phyloP scores from a whole-genome alignment of 2,329 filamentous ascomycete genomes.

The Trichoderma cornu-damae region DNA sequence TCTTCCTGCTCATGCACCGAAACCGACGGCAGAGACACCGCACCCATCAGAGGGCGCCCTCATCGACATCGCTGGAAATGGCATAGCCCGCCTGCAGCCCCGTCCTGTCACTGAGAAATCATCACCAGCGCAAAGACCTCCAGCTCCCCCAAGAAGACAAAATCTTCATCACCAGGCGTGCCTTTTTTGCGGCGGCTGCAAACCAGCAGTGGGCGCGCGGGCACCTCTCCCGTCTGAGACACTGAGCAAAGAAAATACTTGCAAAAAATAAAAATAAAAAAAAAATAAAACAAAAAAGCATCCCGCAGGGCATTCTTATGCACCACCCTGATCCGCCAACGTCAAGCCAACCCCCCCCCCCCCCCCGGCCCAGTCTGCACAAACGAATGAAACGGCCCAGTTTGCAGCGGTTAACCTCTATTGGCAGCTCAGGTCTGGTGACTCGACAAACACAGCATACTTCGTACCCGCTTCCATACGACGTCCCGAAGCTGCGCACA shows the following conservation, averaged over 20 bases:
- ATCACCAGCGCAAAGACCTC: slow-evolving; percentile 18
- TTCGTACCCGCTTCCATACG: slow-evolving; percentile 18
- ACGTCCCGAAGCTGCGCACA: slow-evolving; percentile 19
- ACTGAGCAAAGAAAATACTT: neutral
- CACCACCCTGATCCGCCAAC: slow-evolving; percentile 4
- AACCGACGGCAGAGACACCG: neutral
- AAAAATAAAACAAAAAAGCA: too few relatives aligned
- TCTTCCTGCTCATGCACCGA: neutral
- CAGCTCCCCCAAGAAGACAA: slow-evolving; percentile 7
- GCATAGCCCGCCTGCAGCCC: slow-evolving; percentile 17
- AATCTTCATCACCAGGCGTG: slow-evolving; percentile 12
- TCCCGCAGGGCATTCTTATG: neutral
- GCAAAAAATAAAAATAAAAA: neutral
- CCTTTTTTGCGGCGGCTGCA: neutral
- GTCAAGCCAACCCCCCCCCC: slow-evolving; percentile 25
- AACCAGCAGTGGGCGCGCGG: neutral
- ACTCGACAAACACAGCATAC: slow-evolving; percentile 21
- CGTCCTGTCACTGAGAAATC: slow-evolving; percentile 15
- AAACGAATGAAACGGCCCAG: slow-evolving; percentile 32
- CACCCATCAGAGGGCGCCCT: slow-evolving; percentile 6
- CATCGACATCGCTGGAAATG: slow-evolving; percentile 11
- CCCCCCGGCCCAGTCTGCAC: slow-evolving; percentile 30
- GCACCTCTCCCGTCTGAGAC: slow-evolving; percentile 1
- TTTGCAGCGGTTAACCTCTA: slow-evolving; percentile 28
- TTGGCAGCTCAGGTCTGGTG: slow-evolving; percentile 24